Base-by-base conservation (phyloP, 2,329 filamentous ascomycete species). In the Aspergillus awamori region DNA sequence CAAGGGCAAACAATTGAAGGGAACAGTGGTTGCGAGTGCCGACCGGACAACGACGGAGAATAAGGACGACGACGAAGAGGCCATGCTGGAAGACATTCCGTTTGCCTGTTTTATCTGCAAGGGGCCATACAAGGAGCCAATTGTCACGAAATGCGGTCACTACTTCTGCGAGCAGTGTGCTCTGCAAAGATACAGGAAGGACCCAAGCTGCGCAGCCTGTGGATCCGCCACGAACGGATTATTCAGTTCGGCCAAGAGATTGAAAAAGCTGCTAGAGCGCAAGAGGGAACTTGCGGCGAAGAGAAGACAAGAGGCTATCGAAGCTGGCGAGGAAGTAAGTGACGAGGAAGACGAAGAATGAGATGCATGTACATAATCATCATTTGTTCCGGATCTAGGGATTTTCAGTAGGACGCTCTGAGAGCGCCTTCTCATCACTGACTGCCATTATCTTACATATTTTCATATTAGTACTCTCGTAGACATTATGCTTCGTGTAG, bases 81-180 rank as follows among this genome's bases (percentile, higher is more conserved):
- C 87, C 20, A 78, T 94, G 72, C 79, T 96, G 54, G 88, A 93
- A 73, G 90, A 88, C 69, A 96, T 97, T 22, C 93, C 93, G 0
- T 97, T 97, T 73, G 91, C 87, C 1, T 97, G 93, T 76, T 86
- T 96, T 65, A 92, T 97, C 63, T 97, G 93, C 82, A 87, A 89
- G 69, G 85, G 87, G 39, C 77, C 87, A 1, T 97, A 97, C 77
- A 89, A 87, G 69, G 84, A 86, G 60, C 94, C 95, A 0, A 86
- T 98, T 11, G 81, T 94, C 24, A 98, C 95, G 11, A 90, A 92
- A 66, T 99, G 95, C 68, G 91, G 92, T 0, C 95, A 99, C 76
- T 98, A 98, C 76, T 98, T 98, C 73, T 99, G 95, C 74, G 91
- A 97, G 76, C 83, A 85, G 1, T 99, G 95, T 76, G 95, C 95